These are phyloP conservation scores for Sporopachydermia quercuum DNA, from an alignment of 805 yeast species.

Conservation along the genomic window DNA sequence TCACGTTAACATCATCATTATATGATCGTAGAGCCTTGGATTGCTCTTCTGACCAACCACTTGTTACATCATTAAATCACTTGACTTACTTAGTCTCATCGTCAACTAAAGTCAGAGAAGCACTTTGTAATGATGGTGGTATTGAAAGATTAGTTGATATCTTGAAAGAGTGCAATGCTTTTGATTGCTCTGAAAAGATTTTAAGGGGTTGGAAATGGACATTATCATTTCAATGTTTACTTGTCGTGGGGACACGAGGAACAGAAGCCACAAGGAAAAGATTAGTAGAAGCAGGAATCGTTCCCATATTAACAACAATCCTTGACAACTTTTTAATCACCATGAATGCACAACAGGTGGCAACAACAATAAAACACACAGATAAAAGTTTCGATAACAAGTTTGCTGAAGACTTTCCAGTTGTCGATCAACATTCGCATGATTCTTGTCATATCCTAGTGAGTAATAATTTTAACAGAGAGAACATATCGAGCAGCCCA, in stretches of 20 bases:
- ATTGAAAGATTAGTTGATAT: slow-evolving; percentile 77
- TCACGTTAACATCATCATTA: slow-evolving; percentile 73
- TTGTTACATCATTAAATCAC: slow-evolving; percentile 84
- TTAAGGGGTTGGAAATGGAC: slow-evolving; percentile 97
- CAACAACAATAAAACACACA: slow-evolving; percentile 13
- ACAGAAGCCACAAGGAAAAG: slow-evolving; percentile 72
- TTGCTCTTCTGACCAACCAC: slow-evolving; percentile 76
- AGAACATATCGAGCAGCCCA: too few species aligned
- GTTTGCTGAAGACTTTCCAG: slow-evolving; percentile 9
- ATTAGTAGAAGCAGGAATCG: slow-evolving; percentile 81
- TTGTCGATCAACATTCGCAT: slow-evolving; percentile 4
- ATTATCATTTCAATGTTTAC: slow-evolving; percentile 81
- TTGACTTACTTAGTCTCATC: slow-evolving; percentile 77
- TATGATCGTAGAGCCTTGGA: slow-evolving; percentile 90
- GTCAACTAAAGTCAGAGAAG: slow-evolving; percentile 80
- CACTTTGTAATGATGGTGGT: slow-evolving; percentile 82
- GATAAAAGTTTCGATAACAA: slow-evolving; percentile 13
- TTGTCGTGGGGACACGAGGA: slow-evolving; percentile 85
- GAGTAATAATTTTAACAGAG: not conserved
- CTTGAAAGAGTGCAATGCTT: slow-evolving; percentile 57
- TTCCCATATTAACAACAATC: slow-evolving; percentile 84
- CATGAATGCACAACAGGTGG: slow-evolving; percentile 10
- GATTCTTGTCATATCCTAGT: not conserved
- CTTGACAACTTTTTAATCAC: slow-evolving; percentile 63
- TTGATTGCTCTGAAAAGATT: slow-evolving; percentile 16